Base-by-base conservation (phyloP, 2,329 filamentous ascomycete species). In the Rhinocladiella mackenziei region DNA sequence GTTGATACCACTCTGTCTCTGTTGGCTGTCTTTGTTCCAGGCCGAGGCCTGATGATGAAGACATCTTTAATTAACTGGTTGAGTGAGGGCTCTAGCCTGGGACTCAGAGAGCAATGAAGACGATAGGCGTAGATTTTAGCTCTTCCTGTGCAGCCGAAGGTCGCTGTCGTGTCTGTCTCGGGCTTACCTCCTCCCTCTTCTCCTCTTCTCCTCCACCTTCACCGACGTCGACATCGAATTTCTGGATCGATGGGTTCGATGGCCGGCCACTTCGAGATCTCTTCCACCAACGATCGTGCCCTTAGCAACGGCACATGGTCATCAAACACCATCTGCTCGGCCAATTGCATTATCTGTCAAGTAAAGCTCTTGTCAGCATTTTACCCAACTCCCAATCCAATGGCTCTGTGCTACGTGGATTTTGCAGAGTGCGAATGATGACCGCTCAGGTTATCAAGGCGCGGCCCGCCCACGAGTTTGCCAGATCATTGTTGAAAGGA, bases 331-430 rank as follows among this genome's bases (percentile, higher is more conserved):
- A n/a, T n/a, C 40, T 39, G 45, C 17, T 29, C 11, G 26, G 45
- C 9, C 17, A 15, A 22, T 18, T n/a, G 22, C 33, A 13, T 44
- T 35, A 49, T 37, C 39, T 45, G 19, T 28, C 39, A 36, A 29
- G 29, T n/a, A 20, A 43, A 25, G 43, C 39, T 31, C 37, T n/a
- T 30, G 49, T 48, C 42, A 54, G 39, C 45, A 39, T 42, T 34
- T 30, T 20, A 33, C 17, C 20, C 31, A 30, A 20, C 38, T 39
- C 33, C 37, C 44, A 44, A 35, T 38, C 43, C 45, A 46, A 54
- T 51, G 48, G 45, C 39, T 43, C 43, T 33, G 48, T 56, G 51
- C 45, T 38, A 56, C 51, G 51, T 51, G 51, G 48, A 41, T 33
- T 36, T 23, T 29, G 23, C 45, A 40, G 36, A 35, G 22, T 34